These are phyloP conservation scores for Diplosphaera chodatii DNA, from an alignment of 139 green algal genomes.

Conservation along the genomic window DNA sequence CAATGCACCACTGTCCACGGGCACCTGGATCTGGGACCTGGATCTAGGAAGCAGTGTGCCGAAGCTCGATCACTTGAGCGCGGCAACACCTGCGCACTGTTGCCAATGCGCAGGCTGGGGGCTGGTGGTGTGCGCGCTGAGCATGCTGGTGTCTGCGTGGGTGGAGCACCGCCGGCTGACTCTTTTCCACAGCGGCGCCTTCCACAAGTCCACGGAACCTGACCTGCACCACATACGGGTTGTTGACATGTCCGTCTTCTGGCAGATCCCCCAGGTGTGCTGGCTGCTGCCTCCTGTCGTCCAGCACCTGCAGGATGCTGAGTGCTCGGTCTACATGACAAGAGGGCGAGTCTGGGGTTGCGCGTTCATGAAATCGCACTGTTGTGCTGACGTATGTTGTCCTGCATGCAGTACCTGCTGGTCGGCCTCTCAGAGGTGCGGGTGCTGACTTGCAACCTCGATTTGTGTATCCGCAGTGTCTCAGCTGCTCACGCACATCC, in stretches of 20 bases:
- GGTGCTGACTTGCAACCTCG: too few species aligned
- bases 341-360: too few species aligned
- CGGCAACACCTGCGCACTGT: background rate
- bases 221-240: slow-evolving; percentile 1
- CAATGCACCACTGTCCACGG: too few species aligned
- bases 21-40: too few species aligned
- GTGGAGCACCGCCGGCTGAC: slow-evolving; percentile 65
- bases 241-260: slow-evolving; percentile 50
- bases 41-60: too few species aligned
- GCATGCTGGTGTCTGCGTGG: slow-evolving; percentile 63
- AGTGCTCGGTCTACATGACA: too few species aligned
- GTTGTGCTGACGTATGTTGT: too few species aligned
- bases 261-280: slow-evolving; percentile 76
- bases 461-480: too few species aligned
- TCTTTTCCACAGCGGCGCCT: slow-evolving; percentile 26
- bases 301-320: too few species aligned
- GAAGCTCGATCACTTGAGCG: background rate
- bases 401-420: slow-evolving; percentile 80
- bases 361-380: too few species aligned
- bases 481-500: too few species aligned
- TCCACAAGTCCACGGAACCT: slow-evolving; percentile 3
- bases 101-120: slow-evolving; percentile 62
- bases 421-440: slow-evolving; percentile 72
- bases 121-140: slow-evolving; percentile 61
- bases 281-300: too few species aligned